Evolutionary conservation across 768 basidiomycete species (phyloP), one percentile per base, ranked within the genome.

Genomic region (Tricholoma saponaceum): DNA sequence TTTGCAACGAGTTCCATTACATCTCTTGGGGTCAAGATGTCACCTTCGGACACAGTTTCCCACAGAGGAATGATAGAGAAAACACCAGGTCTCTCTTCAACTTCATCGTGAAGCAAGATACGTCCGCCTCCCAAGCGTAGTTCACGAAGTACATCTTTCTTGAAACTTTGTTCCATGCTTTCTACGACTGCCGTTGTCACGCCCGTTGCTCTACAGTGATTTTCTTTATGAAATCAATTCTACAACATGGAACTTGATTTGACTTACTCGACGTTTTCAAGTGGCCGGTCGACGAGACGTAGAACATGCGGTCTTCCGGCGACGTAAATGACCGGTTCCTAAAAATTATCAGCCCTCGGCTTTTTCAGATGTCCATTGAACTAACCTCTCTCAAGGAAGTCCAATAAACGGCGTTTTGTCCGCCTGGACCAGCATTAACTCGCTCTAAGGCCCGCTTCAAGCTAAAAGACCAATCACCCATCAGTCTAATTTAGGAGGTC

Each of bases 271-370:
- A 99, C 91, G 63, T 99, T 99, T 71, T 92, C 92, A 22, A 98
- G 74, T 0, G 97, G 97, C 47, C 85, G 84, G 66, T 92, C 86
- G 5, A 93, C 82, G 1, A 95, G 80, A 13, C 97, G 87, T 12
- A 99, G 76, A 10, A 98, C 96, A 67, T 97, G 95, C 1, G 93
- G 92, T 55, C 87, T 78, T 5, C 92, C 92, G 25, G 86, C 82
- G 47, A 97, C 81, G 66, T 95, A 97, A 44, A 98, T 79, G 3
- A 98, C 96, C 23, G 95, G 95, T 75, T 97, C 95, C 89, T 92
- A 56, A 7, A 62, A 32, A 64, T 39, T 22, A 52, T 49, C 18
- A 51, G 52, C 26, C 28, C 26, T 35, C 44, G 37, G 13, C 18
- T 43, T 30, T 28, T 16, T 35, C 25, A 28, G 30, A 41, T 1